phyloP scores from a whole-genome alignment of 2,329 filamentous ascomycete species.

The Pseudogymnoascus sp. region DNA sequence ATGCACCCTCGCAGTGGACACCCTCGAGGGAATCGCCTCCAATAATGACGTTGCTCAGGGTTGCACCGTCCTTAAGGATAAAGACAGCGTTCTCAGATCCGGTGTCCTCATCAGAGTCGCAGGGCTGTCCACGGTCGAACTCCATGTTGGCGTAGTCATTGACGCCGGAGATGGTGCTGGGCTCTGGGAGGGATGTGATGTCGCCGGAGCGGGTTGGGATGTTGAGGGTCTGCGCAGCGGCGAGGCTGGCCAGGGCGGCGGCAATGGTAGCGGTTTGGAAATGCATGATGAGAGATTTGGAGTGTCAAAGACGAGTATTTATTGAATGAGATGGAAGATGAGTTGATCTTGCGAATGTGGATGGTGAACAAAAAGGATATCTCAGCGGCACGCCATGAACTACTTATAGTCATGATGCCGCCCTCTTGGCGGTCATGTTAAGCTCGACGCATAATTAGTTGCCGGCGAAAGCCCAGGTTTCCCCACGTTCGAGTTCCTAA shows the following conservation, averaged over 20 bases:
- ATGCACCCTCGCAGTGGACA: slow-evolving; percentile 41
- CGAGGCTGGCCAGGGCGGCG: slow-evolving; percentile 16
- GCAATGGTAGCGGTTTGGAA: slow-evolving; percentile 15
- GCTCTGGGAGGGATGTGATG: slow-evolving; percentile 13
- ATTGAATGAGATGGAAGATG: neutral
- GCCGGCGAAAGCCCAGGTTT: neutral
- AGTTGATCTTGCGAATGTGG: neutral
- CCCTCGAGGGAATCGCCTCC: slow-evolving; percentile 42
- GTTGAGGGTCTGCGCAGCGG: slow-evolving; percentile 17
- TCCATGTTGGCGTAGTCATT: slow-evolving; percentile 19
- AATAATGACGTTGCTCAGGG: slow-evolving; percentile 44
- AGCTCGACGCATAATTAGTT: slow-evolving; percentile 1
- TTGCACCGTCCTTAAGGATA: slow-evolving; percentile 41
- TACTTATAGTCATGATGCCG: neutral
- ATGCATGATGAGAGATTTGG: slow-evolving; percentile 16
- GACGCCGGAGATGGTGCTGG: slow-evolving; percentile 13
- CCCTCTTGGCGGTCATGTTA: neutral
- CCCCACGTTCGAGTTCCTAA: slow-evolving; percentile 2
- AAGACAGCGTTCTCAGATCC: slow-evolving; percentile 37
- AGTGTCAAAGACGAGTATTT: neutral
- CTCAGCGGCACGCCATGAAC: neutral
- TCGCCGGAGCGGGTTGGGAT: slow-evolving; percentile 17
- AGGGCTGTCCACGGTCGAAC: slow-evolving; percentile 19
- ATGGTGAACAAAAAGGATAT: neutral
- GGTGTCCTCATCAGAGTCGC: slow-evolving; percentile 17